Evolutionary conservation across 805 yeast genomes (phyloP).

Genomic region (Teunomyces funiuensis): DNA sequence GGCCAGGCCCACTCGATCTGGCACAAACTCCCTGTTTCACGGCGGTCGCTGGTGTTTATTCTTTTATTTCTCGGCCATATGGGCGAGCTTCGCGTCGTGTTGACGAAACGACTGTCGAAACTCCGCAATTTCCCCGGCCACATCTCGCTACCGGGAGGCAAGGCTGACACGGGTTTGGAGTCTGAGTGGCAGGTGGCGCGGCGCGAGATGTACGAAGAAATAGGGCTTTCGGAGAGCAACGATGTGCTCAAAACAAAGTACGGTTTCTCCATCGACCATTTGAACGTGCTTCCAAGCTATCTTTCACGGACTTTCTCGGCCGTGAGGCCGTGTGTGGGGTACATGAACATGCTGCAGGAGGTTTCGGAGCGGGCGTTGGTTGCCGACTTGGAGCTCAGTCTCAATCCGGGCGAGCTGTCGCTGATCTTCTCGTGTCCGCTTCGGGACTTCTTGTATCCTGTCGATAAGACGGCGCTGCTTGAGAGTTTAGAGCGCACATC

Average conservation of each 20-base stretch:
- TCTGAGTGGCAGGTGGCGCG: constrained; percentile 72
- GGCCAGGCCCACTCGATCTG: constrained; percentile 44
- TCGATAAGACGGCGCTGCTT: constrained; percentile 16
- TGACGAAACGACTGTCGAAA: constrained; percentile 73
- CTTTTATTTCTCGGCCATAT: constrained; percentile 68
- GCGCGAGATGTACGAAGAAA: constrained; percentile 85
- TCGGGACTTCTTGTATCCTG: constrained; percentile 51
- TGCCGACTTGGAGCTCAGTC: constrained; percentile 38
- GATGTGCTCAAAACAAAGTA: constrained; percentile 38
- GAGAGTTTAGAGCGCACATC: constrained; percentile 35
- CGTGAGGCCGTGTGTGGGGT: constrained; percentile 78
- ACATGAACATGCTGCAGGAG: constrained; percentile 42
- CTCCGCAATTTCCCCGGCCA: constrained; percentile 83
- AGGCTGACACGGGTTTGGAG: constrained; percentile 70
- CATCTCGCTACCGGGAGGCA: constrained; percentile 92
- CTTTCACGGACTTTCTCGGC: constrained; percentile 78
- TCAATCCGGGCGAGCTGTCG: constrained; percentile 79
- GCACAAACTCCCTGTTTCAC: constrained; percentile 60
- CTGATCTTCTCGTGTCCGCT: constrained; percentile 71
- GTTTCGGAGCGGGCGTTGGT: constrained; percentile 19
- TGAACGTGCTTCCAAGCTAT: constrained; percentile 72
- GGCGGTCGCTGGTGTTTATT: constrained; percentile 80
- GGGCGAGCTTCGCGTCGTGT: constrained; percentile 74
- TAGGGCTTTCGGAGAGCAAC: constrained; percentile 63
- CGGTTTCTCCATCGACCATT: constrained; percentile 60